These are phyloP conservation scores for Notholithocarpus densiflorus DNA, from an alignment of 306 rosid species.

Conservation along the genomic window DNA sequence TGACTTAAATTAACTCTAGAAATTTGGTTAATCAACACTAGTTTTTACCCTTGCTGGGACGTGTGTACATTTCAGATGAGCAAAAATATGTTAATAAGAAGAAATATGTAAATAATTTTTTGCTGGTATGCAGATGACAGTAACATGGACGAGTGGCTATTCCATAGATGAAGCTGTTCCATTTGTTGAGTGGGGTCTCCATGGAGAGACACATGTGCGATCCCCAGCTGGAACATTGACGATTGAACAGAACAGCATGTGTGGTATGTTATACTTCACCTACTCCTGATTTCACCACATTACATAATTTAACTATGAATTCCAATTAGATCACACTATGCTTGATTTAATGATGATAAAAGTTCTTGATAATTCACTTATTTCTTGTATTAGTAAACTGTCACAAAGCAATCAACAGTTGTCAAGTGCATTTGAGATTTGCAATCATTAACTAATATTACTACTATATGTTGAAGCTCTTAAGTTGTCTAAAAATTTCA, in stretches of 20 bases:
- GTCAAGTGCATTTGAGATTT: not conserved
- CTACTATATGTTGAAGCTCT: too few species aligned
- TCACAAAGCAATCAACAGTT: too few species aligned
- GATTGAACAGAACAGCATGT: constrained; percentile 60
- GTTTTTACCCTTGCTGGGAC: too few species aligned
- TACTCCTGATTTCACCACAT: not conserved
- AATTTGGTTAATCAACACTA: too few species aligned
- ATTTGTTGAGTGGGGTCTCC: constrained; percentile 56
- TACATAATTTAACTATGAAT: too few species aligned
- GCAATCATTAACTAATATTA: not conserved
- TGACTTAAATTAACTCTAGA: too few species aligned
- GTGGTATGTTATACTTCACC: constrained; percentile 44
- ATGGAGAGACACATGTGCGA: constrained; percentile 27
- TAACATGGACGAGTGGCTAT: constrained; percentile 96
- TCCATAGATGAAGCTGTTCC: constrained; percentile 63
- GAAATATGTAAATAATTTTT: not conserved
- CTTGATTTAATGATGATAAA: not conserved
- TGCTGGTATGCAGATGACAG: constrained; percentile 59
- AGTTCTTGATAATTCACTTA: not conserved
- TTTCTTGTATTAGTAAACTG: not conserved
- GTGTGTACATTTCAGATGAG: too few species aligned
- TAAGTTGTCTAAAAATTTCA: too few species aligned
- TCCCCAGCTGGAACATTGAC: constrained; percentile 86
- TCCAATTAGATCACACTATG: too few species aligned
- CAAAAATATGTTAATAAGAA: too few species aligned